phyloP scores from a whole-genome alignment of 768 basidiomycete genomes.

The Mycena rosella region DNA sequence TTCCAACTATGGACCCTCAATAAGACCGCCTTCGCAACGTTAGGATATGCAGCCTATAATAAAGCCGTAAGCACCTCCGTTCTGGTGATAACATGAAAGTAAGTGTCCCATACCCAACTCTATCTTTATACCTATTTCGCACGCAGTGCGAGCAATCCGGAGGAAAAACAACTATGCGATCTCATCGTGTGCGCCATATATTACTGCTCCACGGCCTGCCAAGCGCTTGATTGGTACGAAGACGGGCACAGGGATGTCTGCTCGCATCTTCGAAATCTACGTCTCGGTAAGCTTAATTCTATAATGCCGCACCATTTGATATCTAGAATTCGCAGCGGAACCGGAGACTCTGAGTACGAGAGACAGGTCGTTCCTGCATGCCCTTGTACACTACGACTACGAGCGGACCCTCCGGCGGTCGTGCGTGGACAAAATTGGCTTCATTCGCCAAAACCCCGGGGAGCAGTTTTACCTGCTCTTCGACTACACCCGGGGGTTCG shows the following conservation, averaged over 20 bases:
- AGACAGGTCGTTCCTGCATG: constrained; percentile 1
- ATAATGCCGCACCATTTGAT: neutral
- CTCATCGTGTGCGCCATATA: neutral
- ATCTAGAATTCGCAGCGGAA: neutral
- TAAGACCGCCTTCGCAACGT: neutral
- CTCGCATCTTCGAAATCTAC: neutral
- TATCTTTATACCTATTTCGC: neutral
- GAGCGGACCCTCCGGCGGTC: neutral
- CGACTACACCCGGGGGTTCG: constrained; percentile 4
- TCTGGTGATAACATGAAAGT: constrained; percentile 9
- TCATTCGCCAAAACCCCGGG: neutral
- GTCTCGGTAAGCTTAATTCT: neutral
- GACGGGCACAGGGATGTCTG: neutral
- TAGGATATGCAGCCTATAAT: neutral
- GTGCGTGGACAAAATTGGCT: neutral
- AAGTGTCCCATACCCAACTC: neutral
- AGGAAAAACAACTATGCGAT: neutral
- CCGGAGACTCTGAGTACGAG: neutral
- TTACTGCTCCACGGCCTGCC: constrained; percentile 5
- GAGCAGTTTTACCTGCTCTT: constrained; percentile 1
- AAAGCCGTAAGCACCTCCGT: neutral
- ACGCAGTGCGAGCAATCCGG: neutral
- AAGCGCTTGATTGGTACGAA: neutral
- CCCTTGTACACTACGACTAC: constrained; percentile 1
- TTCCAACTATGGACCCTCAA: neutral